phyloP scores from a whole-genome alignment of 2,329 filamentous ascomycete species.

The Xylariaceae sp. region DNA sequence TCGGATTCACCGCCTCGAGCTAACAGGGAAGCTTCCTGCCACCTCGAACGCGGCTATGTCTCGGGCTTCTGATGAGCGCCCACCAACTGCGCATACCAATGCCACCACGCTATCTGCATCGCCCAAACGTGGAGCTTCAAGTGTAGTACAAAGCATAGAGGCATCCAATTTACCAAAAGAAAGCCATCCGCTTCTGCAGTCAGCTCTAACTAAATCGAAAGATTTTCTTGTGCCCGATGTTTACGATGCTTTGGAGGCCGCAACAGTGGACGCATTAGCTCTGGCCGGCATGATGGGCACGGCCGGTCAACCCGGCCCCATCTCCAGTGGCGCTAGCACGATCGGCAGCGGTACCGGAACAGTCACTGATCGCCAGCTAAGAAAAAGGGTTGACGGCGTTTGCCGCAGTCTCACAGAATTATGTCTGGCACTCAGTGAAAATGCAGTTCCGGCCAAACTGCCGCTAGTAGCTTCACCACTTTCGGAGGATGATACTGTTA shows the following conservation, averaged over 20 bases:
- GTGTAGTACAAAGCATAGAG: constrained; percentile 41
- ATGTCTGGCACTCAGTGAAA: constrained; percentile 74
- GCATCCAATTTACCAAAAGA: constrained; percentile 46
- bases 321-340: constrained; percentile 60
- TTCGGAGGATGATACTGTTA: constrained; percentile 30
- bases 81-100: constrained; percentile 77
- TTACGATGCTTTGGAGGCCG: constrained; percentile 72
- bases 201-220: constrained; percentile 75
- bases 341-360: constrained; percentile 45
- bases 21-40: constrained; percentile 79
- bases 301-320: constrained; percentile 61
- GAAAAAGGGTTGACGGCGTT: constrained; percentile 86
- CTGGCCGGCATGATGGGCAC: constrained; percentile 73
- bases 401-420: constrained; percentile 91
- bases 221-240: constrained; percentile 62
- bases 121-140: constrained; percentile 64
- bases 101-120: constrained; percentile 87
- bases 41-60: constrained; percentile 77
- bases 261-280: constrained; percentile 73
- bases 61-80: constrained; percentile 69
- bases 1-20: constrained; percentile 80
- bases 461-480: constrained; percentile 26
- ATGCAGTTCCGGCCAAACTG: constrained; percentile 37
- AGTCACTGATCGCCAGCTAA: constrained; percentile 74
- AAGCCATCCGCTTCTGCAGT: constrained; percentile 70